These are phyloP conservation scores for Lachancea sp. DNA, from an alignment of 805 yeast species.

Conservation along the genomic window DNA sequence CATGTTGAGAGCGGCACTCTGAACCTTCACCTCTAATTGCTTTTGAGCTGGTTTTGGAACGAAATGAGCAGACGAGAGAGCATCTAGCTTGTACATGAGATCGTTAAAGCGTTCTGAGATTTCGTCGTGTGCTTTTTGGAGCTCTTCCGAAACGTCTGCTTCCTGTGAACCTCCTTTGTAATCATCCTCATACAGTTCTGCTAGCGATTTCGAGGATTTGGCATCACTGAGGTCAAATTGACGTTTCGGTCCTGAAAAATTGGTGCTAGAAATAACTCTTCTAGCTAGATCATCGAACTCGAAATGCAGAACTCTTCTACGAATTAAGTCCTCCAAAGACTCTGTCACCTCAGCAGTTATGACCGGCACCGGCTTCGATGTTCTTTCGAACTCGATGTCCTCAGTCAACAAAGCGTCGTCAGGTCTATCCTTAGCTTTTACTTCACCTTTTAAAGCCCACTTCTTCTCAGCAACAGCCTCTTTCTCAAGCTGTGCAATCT, in stretches of 20 bases:
- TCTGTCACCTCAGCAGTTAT: conserved; percentile 86
- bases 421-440: conserved; percentile 72
- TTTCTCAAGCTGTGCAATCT: conserved; percentile 72
- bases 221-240: conserved; percentile 68
- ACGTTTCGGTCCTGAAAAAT: conserved; percentile 50
- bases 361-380: conserved; percentile 92
- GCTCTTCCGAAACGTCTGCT: conserved; percentile 52
- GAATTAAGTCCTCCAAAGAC: conserved; percentile 79
- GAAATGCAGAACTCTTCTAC: conserved; percentile 65
- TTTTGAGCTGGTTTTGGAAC: conserved; percentile 86
- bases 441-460: conserved; percentile 95
- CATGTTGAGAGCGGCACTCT: conserved; percentile 77
- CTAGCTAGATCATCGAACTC: conserved; percentile 83
- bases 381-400: conserved; percentile 83
- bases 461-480: conserved; percentile 86
- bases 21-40: conserved; percentile 72
- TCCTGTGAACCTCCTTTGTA: conserved; percentile 47
- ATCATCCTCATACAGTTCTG: conserved; percentile 88
- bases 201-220: conserved; percentile 81
- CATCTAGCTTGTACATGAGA: conserved; percentile 69
- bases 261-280: conserved; percentile 59
- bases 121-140: conserved; percentile 71
- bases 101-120: conserved; percentile 56
- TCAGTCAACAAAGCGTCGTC: conserved; percentile 77
- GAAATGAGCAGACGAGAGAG: conserved; percentile 90